Conservation (phyloP, 2,329 filamentous ascomycete genomes). For the Neobulgaria alba region DNA sequence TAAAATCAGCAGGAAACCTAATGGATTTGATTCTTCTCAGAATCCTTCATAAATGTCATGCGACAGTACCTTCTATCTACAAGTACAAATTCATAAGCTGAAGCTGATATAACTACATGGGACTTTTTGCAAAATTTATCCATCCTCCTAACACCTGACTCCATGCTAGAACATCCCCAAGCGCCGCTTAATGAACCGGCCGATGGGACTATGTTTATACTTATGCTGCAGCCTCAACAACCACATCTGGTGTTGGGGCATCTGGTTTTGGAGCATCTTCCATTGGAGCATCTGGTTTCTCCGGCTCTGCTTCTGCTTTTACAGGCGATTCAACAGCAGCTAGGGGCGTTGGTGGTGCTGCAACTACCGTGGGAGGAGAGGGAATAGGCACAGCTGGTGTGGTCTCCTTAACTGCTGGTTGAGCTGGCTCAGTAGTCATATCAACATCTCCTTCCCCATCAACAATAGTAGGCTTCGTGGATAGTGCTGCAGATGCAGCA, state of each 20-base stretch:
- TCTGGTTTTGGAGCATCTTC: neutral
- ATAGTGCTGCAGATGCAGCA: conserved; percentile 23
- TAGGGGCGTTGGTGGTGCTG: conserved; percentile 1
- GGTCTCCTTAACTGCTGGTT: conserved; percentile 1
- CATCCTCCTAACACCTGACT: neutral
- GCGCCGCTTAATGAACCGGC: too few relatives aligned
- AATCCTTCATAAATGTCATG: neutral
- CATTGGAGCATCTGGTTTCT: neutral
- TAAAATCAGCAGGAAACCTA: too few relatives aligned
- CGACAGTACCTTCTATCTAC: neutral
- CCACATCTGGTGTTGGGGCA: too few relatives aligned
- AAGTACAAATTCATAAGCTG: neutral
- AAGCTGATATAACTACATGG: neutral
- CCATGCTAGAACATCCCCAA: neutral
- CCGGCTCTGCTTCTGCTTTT: neutral
- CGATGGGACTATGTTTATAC: too few relatives aligned
- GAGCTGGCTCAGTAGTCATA: conserved; percentile 22
- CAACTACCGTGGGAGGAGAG: neutral
- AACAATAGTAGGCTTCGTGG: conserved; percentile 16
- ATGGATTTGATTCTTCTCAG: neutral
- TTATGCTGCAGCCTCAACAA: too few relatives aligned
- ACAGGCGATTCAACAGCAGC: conserved; percentile 1
- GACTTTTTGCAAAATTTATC: neutral
- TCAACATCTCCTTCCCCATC: conserved; percentile 29
- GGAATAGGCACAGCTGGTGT: conserved; percentile 1